Evolutionary conservation across 352 stramenopile genomes (phyloP), one percentile per base, ranked within the genome.

Genomic region (Phytophthora cactorum): DNA sequence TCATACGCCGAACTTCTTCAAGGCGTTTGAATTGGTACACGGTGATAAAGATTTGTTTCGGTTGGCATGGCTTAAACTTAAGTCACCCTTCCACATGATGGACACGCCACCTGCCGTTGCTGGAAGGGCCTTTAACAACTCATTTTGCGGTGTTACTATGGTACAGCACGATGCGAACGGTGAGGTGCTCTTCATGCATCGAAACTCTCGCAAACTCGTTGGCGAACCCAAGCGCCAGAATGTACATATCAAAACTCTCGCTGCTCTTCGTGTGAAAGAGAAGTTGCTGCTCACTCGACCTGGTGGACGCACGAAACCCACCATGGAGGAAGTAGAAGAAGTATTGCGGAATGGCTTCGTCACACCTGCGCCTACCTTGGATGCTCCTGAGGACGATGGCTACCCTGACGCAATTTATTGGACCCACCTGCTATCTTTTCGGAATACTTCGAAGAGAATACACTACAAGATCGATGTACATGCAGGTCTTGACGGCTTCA

Each of bases 21-120:
- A 74, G 25, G 55, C 46, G 5, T 66, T 81, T 11, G 45, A 70
- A 51, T 57, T 89, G 25, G 74, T 77, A 27, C 68, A 82, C 39
- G 81, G 79, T 4, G 81, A 90, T 72, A 90, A 90, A 28, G 79
- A 90, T 45, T 71, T 90, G 2, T 90, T 88, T 51, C 79, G 81
- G 0, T 67, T 88, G 17, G 79, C 81, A 11, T 90, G 81, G 81
- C 68, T 85, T 12, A 88, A 86, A 32, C 66, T 79, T 9, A 71
- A 68, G 22, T 66, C 68, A 14, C 62, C 75, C 15, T 90, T 88
- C 52, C 52, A 82, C 46, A 84, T 89, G 74, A 71, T 81, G 15
- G 51, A 81, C 25, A 50, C 68, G 6, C 68, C 79, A n/a, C 77
- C 81, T 28, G 81, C 71, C 0, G 59, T 79, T 32, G 76, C 75